phyloP scores from a whole-genome alignment of 345 rosid genomes.

The Hibiscus mutabilis region DNA sequence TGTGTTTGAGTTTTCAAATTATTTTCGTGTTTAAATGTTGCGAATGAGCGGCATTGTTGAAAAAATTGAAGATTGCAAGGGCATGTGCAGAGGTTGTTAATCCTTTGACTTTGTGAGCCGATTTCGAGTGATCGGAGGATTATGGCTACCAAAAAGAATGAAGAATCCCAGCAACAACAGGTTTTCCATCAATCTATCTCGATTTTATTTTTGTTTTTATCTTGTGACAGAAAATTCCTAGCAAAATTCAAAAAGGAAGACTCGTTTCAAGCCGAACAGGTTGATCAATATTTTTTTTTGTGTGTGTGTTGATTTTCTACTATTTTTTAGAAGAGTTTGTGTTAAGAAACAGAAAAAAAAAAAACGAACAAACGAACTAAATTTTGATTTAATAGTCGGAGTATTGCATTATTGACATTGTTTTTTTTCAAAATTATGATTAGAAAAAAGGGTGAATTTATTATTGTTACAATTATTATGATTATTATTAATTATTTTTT shows the following conservation, averaged over 20 bases:
- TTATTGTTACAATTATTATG: background rate
- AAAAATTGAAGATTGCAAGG: background rate
- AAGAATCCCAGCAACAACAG: conserved; percentile 14
- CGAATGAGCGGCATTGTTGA: conserved; percentile 1
- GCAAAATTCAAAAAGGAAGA: background rate
- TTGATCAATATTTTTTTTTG: background rate
- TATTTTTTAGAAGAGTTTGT: background rate
- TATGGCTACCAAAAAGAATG: conserved; percentile 49
- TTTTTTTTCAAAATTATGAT: background rate
- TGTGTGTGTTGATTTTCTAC: background rate
- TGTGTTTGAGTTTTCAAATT: background rate
- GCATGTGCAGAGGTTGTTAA: background rate
- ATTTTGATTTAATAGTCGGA: background rate
- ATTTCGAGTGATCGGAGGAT: conserved; percentile 13
- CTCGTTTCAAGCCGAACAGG: background rate
- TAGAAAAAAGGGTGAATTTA: background rate
- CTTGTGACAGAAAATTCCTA: background rate
- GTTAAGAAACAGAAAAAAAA: background rate
- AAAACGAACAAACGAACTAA: background rate
- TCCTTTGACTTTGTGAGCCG: conserved; percentile 19
- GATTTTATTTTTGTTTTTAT: background rate
- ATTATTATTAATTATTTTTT: background rate
- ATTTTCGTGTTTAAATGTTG: background rate
- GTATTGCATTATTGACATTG: background rate
- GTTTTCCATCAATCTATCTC: conserved; percentile 4